Evolutionary conservation across 2,329 filamentous ascomycete genomes (phyloP).

Genomic region (Neoascochyta sp.): DNA sequence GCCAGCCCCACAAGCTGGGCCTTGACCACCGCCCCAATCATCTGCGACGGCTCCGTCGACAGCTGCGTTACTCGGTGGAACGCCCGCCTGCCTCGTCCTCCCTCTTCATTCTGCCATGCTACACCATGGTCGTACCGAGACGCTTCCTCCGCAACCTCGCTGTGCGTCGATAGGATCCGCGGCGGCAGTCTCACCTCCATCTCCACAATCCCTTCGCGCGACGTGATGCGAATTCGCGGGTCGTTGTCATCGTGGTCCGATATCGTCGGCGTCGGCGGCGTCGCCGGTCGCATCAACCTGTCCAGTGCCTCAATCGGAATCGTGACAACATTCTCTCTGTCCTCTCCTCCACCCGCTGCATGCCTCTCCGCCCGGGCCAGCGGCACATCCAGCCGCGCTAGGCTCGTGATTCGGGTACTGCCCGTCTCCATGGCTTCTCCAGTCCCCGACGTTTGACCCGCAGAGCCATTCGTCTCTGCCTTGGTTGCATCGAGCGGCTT

Average conservation of each 20-base stretch:
- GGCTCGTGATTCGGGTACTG: constrained; percentile 17
- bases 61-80: constrained; percentile 37
- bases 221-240: constrained; percentile 39
- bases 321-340: constrained; percentile 6
- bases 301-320: constrained; percentile 10
- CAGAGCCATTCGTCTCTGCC: constrained; percentile 2
- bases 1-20: constrained; percentile 29
- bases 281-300: constrained; percentile 16
- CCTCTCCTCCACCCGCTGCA: constrained; percentile 3
- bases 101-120: too few relatives aligned
- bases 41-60: constrained; percentile 31
- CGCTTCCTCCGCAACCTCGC: constrained; percentile 16
- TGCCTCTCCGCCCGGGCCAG: constrained; percentile 6
- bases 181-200: constrained; percentile 39
- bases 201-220: constrained; percentile 37
- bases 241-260: constrained; percentile 31
- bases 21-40: constrained; percentile 32
- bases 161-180: constrained; percentile 29
- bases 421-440: constrained; percentile 17
- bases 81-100: too few relatives aligned
- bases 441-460: constrained; percentile 1
- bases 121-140: constrained; percentile 6
- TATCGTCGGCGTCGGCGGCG: constrained; percentile 24
- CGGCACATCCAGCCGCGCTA: constrained; percentile 22
- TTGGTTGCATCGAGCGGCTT: constrained; percentile 4